These are phyloP conservation scores for Phaeolepiota aurea DNA, from an alignment of 768 basidiomycete genomes.

Conservation along the genomic window DNA sequence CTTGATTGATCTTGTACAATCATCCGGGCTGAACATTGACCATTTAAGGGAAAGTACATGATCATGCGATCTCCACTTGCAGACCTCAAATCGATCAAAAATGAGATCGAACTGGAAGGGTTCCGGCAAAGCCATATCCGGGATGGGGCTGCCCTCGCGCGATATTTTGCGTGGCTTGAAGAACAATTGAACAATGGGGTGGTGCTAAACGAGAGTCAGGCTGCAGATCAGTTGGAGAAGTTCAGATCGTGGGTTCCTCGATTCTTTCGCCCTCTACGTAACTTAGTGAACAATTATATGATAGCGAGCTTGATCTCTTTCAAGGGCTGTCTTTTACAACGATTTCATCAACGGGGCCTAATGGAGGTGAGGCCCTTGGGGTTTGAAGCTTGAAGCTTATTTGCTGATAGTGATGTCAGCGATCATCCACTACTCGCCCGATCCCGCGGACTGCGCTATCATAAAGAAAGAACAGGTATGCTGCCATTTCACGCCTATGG, in stretches of 20 bases:
- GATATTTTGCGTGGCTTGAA: slow-evolving; percentile 95
- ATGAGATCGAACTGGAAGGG: slow-evolving; percentile 74
- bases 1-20: no score
- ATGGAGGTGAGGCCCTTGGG: slow-evolving; percentile 55
- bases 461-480: slow-evolving; percentile 69
- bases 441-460: slow-evolving; percentile 60
- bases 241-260: slow-evolving; percentile 60
- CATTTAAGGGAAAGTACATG: slow-evolving; percentile 48
- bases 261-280: no score
- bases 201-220: slow-evolving; percentile 71
- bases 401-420: slow-evolving; percentile 32
- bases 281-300: slow-evolving; percentile 1
- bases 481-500: neutral
- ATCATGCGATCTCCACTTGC: slow-evolving; percentile 67
- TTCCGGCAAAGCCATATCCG: slow-evolving; percentile 85
- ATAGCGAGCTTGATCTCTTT: slow-evolving; percentile 71
- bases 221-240: slow-evolving; percentile 67
- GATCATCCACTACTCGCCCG: slow-evolving; percentile 90
- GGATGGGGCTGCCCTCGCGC: slow-evolving; percentile 79
- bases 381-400: neutral
- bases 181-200: slow-evolving; percentile 60
- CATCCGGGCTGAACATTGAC: no score
- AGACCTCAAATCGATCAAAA: slow-evolving; percentile 78
- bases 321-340: slow-evolving; percentile 86
- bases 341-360: slow-evolving; percentile 89